Conservation (phyloP, 345 rosid genomes). For the Turnera subulata region DNA sequence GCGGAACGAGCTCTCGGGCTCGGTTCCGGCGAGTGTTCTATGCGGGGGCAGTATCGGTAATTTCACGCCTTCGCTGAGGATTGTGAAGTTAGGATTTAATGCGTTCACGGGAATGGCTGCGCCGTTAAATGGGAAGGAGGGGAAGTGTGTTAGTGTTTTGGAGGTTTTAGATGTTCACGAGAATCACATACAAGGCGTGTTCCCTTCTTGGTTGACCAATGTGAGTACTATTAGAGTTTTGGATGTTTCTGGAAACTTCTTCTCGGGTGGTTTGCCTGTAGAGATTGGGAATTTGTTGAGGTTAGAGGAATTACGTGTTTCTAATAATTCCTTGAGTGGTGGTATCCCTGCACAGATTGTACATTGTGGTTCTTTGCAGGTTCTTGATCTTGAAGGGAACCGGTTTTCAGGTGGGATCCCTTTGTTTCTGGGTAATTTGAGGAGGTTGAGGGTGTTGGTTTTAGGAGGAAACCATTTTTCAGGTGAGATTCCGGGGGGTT, state of each 20-base stretch:
- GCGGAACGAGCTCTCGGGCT: constrained; percentile 60
- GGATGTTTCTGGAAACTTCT: constrained; percentile 65
- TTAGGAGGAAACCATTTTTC: constrained; percentile 64
- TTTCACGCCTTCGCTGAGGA: constrained; percentile 46
- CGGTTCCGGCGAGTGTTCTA: constrained; percentile 55
- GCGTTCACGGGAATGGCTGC: constrained; percentile 41
- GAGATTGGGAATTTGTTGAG: constrained; percentile 53
- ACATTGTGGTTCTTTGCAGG: constrained; percentile 55
- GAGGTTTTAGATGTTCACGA: constrained; percentile 58
- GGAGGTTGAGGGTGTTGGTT: constrained; percentile 50
- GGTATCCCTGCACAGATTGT: constrained; percentile 50
- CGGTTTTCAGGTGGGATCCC: constrained; percentile 63
- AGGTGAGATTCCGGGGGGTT: constrained; percentile 54
- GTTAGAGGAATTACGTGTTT: constrained; percentile 57
- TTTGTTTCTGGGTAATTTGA: constrained; percentile 46
- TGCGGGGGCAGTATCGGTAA: constrained; percentile 53
- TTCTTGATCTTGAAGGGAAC: constrained; percentile 74
- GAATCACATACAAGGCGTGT: constrained; percentile 49
- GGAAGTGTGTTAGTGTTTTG: constrained; percentile 46
- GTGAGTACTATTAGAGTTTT: constrained; percentile 39
- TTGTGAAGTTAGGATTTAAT: constrained; percentile 64
- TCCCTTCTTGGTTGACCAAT: constrained; percentile 63
- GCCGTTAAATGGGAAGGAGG: too few species aligned
- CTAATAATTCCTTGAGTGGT: constrained; percentile 66
- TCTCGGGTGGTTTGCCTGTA: constrained; percentile 59